Conservation (phyloP, 1,284 basidiomycete genomes). For the Ceratobasidium sp. region DNA sequence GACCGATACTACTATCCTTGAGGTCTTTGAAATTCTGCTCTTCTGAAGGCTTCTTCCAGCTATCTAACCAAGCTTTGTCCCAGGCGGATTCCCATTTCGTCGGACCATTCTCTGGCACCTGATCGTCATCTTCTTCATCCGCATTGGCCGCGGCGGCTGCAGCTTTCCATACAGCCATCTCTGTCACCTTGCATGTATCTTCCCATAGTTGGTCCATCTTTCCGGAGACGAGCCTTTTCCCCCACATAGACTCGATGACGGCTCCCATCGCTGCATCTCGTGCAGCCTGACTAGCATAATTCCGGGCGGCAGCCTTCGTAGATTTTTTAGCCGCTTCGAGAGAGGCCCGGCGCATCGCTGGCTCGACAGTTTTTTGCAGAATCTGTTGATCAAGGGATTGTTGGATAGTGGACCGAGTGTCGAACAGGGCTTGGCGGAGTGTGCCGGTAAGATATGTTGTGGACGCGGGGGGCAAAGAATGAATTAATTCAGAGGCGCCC, state of each 20-base stretch:
- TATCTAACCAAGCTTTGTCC: slow-evolving; percentile 15
- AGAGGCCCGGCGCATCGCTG: slow-evolving; percentile 2
- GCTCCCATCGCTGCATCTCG: slow-evolving; percentile 38
- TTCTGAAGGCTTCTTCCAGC: not conserved
- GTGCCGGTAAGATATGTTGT: slow-evolving; percentile 11
- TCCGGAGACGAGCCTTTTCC: not conserved
- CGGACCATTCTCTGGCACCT: no score
- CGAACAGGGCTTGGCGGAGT: slow-evolving; percentile 17
- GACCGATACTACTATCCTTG: not conserved
- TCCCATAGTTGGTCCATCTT: slow-evolving; percentile 30
- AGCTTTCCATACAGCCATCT: slow-evolving; percentile 14
- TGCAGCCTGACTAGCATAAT: slow-evolving; percentile 28
- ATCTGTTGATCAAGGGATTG: slow-evolving; percentile 21
- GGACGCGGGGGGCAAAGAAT: not conserved
- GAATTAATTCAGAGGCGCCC: not conserved
- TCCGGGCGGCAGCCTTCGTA: not conserved
- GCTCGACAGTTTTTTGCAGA: slow-evolving; percentile 8
- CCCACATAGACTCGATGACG: slow-evolving; percentile 37
- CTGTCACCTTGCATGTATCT: slow-evolving; percentile 1
- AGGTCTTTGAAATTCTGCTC: not conserved
- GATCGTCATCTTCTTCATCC: not conserved
- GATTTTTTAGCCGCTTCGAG: not conserved
- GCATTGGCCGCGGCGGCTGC: slow-evolving; percentile 18
- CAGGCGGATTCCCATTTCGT: slow-evolving; percentile 19
- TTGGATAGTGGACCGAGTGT: slow-evolving; percentile 17